These are phyloP conservation scores for Sclerotinia subarctica DNA, from an alignment of 2,329 filamentous ascomycete species.

Conservation along the genomic window DNA sequence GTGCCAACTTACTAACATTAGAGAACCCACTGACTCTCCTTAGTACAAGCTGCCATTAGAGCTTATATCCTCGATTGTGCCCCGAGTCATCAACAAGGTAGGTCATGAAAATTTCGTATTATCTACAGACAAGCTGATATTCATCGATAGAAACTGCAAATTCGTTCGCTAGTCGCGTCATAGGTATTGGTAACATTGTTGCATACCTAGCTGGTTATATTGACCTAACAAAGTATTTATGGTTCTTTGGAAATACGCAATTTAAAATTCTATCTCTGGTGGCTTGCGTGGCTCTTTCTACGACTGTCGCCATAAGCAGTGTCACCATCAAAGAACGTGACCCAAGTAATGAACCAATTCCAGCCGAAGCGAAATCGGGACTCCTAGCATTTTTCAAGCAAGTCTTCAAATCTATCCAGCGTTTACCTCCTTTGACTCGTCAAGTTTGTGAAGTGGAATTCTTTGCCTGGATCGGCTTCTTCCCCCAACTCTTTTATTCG, in stretches of 20 bases:
- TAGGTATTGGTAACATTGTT: conserved; percentile 84
- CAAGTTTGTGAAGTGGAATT: conserved; percentile 81
- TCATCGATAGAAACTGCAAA: conserved; percentile 60
- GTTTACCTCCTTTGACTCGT: conserved; percentile 76
- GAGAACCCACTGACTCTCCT: conserved; percentile 22
- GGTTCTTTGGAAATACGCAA: conserved; percentile 81
- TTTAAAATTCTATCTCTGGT: conserved; percentile 91
- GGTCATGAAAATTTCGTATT: background rate
- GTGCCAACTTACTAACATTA: conserved; percentile 30
- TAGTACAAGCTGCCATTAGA: conserved; percentile 84
- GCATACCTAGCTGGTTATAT: conserved; percentile 86
- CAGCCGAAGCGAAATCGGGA: conserved; percentile 58
- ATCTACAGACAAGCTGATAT: background rate
- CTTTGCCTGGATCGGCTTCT: conserved; percentile 92
- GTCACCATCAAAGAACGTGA: conserved; percentile 72
- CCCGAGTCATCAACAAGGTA: conserved; percentile 79
- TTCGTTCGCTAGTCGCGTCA: conserved; percentile 85
- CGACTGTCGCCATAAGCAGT: conserved; percentile 70
- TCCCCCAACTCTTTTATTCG: conserved; percentile 92
- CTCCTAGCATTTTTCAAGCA: conserved; percentile 75
- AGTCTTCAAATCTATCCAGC: conserved; percentile 71
- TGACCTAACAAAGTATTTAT: conserved; percentile 69
- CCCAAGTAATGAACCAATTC: conserved; percentile 67
- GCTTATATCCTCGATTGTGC: conserved; percentile 93
- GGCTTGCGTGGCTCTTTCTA: conserved; percentile 68